Percentiles rank a stretch among this genome's conserved stretches.
These are phyloP conservation scores for Phlegmacium glaucopus DNA, from an alignment of 768 basidiomycete genomes.

Conservation along the genomic window DNA sequence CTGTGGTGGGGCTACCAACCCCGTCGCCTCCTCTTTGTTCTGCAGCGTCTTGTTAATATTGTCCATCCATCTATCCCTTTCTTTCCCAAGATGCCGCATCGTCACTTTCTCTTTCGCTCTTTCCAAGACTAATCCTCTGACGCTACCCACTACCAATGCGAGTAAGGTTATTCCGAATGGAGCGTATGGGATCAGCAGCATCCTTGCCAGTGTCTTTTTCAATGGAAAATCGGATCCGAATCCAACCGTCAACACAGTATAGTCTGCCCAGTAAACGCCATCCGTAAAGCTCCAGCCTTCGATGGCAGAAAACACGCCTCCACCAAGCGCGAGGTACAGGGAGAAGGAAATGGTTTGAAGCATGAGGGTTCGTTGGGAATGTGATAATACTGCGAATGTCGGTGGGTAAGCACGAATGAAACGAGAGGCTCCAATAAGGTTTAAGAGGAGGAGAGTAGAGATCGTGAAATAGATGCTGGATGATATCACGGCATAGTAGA, in stretches of 20 bases:
- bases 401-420: slow-evolving; percentile 33
- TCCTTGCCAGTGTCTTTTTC: slow-evolving; percentile 19
- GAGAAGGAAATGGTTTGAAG: slow-evolving; percentile 38
- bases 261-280: slow-evolving; percentile 40
- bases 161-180: slow-evolving; percentile 35
- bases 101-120: slow-evolving; percentile 31
- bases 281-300: slow-evolving; percentile 37
- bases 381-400: slow-evolving; percentile 33
- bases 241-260: slow-evolving; percentile 39
- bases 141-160: slow-evolving; percentile 35
- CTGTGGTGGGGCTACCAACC: not conserved
- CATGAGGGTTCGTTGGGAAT: slow-evolving; percentile 40
- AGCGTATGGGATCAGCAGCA: slow-evolving; percentile 35
- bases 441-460: slow-evolving; percentile 26
- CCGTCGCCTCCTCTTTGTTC: not conserved
- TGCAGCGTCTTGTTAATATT: slow-evolving; percentile 6
- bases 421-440: slow-evolving; percentile 24
- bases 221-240: slow-evolving; percentile 38
- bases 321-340: slow-evolving; percentile 36
- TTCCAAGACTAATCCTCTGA: slow-evolving; percentile 36
- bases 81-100: slow-evolving; percentile 29
- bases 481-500: slow-evolving; percentile 36
- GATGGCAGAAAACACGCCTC: slow-evolving; percentile 31
- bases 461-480: slow-evolving; percentile 25
- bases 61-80: slow-evolving; percentile 24